Evolutionary conservation across 768 basidiomycete species (phyloP), one percentile per base, ranked within the genome.

Genomic region (Hericium coralloides): DNA sequence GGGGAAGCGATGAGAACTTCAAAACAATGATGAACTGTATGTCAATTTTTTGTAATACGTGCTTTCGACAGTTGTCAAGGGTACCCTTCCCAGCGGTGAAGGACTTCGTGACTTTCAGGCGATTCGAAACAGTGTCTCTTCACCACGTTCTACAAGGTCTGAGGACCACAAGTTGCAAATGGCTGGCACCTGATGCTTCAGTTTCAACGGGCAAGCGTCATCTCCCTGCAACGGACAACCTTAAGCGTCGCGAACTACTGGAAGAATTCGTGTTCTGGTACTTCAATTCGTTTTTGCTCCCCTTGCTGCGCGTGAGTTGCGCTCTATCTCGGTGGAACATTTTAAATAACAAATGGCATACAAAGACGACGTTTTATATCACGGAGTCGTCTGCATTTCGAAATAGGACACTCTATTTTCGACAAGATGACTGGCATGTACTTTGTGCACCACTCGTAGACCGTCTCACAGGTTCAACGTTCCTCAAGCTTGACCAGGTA

Each of bases 241-340:
- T 81, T 36, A 97, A 92, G 68, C 79, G 92, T 17, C 76, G 81
- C n/a, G 85, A 92, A 65, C 69, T 98, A 14, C 65, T 94, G 0
- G 84, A 91, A 66, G 92, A 98, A 52, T 92, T 95, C 65, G 56
- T 98, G n/a, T 89, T 84, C 66, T 99, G 97, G 97, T 86, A 92
- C 62, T 91, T 97, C 57, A 89, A 94, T 65, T 54, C 83, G 0
- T 93, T 95, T 67, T 69, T 98, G 7, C 68, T 89, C 4, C 81
- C 88, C 0, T 72, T 98, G 4, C 68, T 98, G 37, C 87, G 82
- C 75, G 95, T 91, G 59, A 48, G 78, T 66, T 18, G 55, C 18
- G 18, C 26, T 15, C 12, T 23, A 14, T 39, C 39, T 37, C 23
- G 12, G 25, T 17, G 37, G 23, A n/a, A 41, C 25, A 14, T 36